These are phyloP conservation scores for Mycena floridula DNA, from an alignment of 768 basidiomycete genomes.

Conservation along the genomic window DNA sequence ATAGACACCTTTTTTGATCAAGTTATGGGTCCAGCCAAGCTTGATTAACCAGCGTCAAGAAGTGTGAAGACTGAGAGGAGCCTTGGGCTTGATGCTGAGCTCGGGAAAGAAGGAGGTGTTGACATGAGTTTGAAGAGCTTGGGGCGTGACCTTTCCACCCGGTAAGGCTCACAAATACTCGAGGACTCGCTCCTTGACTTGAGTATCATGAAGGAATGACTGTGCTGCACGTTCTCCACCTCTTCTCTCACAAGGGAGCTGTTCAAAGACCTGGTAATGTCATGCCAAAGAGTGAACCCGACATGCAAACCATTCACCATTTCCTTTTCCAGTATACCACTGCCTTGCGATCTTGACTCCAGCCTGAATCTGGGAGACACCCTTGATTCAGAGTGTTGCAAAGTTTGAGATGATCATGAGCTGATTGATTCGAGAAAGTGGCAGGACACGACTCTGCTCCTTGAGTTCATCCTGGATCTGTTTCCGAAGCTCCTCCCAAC, in stretches of 20 bases:
- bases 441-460: constrained; percentile 7
- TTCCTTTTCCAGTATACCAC: constrained; percentile 14
- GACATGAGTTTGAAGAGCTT: background rate
- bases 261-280: constrained; percentile 14
- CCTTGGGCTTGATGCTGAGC: constrained; percentile 3
- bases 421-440: constrained; percentile 8
- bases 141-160: background rate
- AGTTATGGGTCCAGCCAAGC: constrained; percentile 7
- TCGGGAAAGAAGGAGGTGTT: background rate
- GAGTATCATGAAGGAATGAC: constrained; percentile 1
- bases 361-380: constrained; percentile 4
- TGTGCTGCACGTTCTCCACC: constrained; percentile 1
- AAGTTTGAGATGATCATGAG: constrained; percentile 12
- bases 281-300: constrained; percentile 8
- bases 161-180: background rate
- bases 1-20: constrained; percentile 8
- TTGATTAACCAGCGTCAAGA: constrained; percentile 6
- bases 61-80: constrained; percentile 4
- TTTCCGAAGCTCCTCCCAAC: constrained; percentile 7
- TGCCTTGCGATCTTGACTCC: constrained; percentile 13
- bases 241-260: constrained; percentile 7
- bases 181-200: background rate
- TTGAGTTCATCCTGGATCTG: constrained; percentile 10
- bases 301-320: constrained; percentile 10
- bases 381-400: constrained; percentile 12